Evolutionary conservation across 208 protist genomes (phyloP), one percentile per base, ranked within the genome.

Genomic region (Novymonas esmeraldas): DNA sequence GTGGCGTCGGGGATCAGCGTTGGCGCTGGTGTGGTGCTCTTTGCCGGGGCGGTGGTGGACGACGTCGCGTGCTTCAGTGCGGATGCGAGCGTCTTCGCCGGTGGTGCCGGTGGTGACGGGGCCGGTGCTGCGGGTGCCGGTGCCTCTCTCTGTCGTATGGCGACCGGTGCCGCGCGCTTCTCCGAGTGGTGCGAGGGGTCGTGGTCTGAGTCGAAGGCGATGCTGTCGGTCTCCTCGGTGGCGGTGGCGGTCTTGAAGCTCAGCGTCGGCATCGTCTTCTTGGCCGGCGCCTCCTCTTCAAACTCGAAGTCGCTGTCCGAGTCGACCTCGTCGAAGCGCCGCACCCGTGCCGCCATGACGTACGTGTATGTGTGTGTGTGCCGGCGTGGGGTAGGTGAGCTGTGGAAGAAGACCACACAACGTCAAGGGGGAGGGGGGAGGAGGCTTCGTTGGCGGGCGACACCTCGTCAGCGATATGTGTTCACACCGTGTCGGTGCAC

Each of bases 231-330:
- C 10, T 62, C 51, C 16, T 81, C 61, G 0, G 60, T 68, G 18
- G 44, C 22, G 0, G 44, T 74, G 36, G 41, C 22, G 0, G 74
- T 73, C 44, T 71, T 80, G 54, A 81, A 81, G 36, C 64, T 84
- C 29, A 81, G 55, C 26, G 69, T 73, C 9, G 64, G 59, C 28
- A 63, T 46, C 24, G 65, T 51, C 51, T 67, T 64, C 14, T 48
- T 59, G 14, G 29, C 10, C n/a, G 45, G 50, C 1, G 31, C 38
- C 24, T 65, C 57, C 14, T 70, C 64, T 18, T 73, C 50, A 2
- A 74, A 52, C n/a, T 81, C 74, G 16, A 76, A 65, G 33, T 84
- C 79, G 59, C 79, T 84, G 46, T 80, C 75, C 14, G 65, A 78
- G 55, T 84, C 79, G 26, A 84, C 66, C 11, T 84, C 79, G 42